phyloP scores from a whole-genome alignment of 2,329 filamentous ascomycete species.

The Fusarium redolens region DNA sequence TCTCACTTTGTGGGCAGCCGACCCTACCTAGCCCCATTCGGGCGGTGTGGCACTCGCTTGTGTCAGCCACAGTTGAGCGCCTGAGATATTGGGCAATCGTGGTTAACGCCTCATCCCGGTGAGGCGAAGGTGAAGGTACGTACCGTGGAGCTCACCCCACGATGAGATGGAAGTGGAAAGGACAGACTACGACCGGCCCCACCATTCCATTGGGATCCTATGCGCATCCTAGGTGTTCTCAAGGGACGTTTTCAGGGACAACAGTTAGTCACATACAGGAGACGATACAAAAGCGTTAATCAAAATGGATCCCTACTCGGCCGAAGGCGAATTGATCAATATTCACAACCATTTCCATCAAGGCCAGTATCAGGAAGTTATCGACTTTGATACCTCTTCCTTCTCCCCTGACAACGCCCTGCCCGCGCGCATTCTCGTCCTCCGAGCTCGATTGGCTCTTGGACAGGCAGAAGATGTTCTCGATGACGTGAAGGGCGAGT shows the following conservation, averaged over 20 bases:
- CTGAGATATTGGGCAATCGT: slow-evolving; percentile 41
- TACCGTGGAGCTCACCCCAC: slow-evolving; percentile 38
- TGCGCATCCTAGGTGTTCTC: slow-evolving; percentile 48
- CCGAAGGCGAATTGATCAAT: slow-evolving; percentile 78
- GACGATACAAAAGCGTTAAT: slow-evolving; percentile 35
- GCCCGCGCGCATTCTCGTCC: slow-evolving; percentile 79
- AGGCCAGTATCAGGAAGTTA: slow-evolving; percentile 86
- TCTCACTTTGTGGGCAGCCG: slow-evolving; percentile 57
- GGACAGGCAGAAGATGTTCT: slow-evolving; percentile 81
- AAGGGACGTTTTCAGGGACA: slow-evolving; percentile 37
- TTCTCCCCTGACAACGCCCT: slow-evolving; percentile 83
- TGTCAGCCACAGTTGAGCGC: slow-evolving; percentile 41
- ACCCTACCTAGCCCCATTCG: slow-evolving; percentile 48
- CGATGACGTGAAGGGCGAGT: slow-evolving; percentile 72
- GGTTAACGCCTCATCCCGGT: slow-evolving; percentile 35
- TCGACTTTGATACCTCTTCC: slow-evolving; percentile 84
- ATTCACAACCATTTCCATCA: slow-evolving; percentile 78
- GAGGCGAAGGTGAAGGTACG: slow-evolving; percentile 37
- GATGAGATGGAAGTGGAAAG: slow-evolving; percentile 31
- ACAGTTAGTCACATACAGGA: slow-evolving; percentile 22
- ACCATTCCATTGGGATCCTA: slow-evolving; percentile 40
- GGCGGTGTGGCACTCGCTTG: slow-evolving; percentile 44
- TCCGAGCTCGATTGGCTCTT: slow-evolving; percentile 85
- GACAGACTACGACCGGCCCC: slow-evolving; percentile 44
- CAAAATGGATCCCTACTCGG: slow-evolving; percentile 76